phyloP scores from a whole-genome alignment of 1,139 yeast genomes.

The Schizosaccharomyces versatilis region DNA sequence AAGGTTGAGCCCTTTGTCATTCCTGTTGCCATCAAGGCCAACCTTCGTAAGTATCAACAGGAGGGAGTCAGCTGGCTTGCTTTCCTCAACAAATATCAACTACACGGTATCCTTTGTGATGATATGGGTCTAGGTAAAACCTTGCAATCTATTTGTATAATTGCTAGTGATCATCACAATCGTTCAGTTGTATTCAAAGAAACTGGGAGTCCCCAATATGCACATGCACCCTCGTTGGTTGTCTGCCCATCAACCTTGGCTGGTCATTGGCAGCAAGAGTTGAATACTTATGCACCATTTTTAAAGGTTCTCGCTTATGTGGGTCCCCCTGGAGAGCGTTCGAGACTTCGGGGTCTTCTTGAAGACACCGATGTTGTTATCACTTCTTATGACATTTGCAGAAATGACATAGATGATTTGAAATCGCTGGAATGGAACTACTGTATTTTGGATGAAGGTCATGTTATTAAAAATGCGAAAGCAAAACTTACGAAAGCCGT shows the following conservation, averaged over 20 bases:
- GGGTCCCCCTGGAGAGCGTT: constrained; percentile 68
- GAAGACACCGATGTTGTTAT: constrained; percentile 59
- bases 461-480: constrained; percentile 75
- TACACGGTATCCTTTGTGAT: constrained; percentile 93
- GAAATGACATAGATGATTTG: constrained; percentile 62
- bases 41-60: constrained; percentile 84
- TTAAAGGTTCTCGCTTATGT: constrained; percentile 68
- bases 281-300: constrained; percentile 75
- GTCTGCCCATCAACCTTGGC: constrained; percentile 94
- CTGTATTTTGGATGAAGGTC: constrained; percentile 95
- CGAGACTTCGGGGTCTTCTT: constrained; percentile 32
- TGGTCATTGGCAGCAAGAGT: constrained; percentile 97
- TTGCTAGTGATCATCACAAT: constrained; percentile 81
- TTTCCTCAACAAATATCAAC: constrained; percentile 76
- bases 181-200: constrained; percentile 44
- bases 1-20: constrained; percentile 70
- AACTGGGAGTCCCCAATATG: constrained; percentile 42
- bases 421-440: constrained; percentile 55
- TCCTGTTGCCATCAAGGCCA: constrained; percentile 83
- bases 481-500: constrained; percentile 81
- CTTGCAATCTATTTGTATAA: constrained; percentile 85
- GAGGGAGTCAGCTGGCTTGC: constrained; percentile 98
- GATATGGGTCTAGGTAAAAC: constrained; percentile 99
- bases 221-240: constrained; percentile 63
- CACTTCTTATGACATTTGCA: constrained; percentile 86